A percentile compares a stretch with the other conserved stretches of the same genome.
Conservation (phyloP, 1,139 yeast species). For the Geotrichum cucujoidarum region DNA sequence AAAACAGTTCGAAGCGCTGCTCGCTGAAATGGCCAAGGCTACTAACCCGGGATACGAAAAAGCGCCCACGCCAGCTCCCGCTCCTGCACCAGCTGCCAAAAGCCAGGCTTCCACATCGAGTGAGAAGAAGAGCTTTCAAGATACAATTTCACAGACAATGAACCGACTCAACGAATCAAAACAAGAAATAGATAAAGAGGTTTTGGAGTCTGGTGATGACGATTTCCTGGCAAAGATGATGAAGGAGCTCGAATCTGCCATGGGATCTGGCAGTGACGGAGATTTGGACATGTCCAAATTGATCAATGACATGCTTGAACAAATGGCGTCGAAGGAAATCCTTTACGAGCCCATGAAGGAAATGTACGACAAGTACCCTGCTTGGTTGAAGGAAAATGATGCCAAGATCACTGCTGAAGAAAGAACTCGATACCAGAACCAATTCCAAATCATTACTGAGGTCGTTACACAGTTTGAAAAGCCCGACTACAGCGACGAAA, state of each 20-base stretch:
- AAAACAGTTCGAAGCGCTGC: constrained; percentile 50
- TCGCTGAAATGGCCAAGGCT: constrained; percentile 45
- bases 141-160: constrained; percentile 76
- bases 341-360: constrained; percentile 87
- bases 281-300: constrained; percentile 56
- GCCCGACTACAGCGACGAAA: constrained; percentile 50
- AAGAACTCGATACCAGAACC: constrained; percentile 34
- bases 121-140: constrained; percentile 50
- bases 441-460: constrained; percentile 38
- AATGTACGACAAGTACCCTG: constrained; percentile 59
- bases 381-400: constrained; percentile 51
- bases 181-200: constrained; percentile 54
- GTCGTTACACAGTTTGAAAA: constrained; percentile 58
- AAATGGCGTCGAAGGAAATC: constrained; percentile 79
- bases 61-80: background rate
- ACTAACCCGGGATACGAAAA: constrained; percentile 29
- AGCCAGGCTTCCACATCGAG: background rate
- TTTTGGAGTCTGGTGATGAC: constrained; percentile 51
- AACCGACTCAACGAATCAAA: constrained; percentile 54
- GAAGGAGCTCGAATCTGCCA: constrained; percentile 59
- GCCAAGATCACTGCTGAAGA: constrained; percentile 34
- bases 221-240: constrained; percentile 42
- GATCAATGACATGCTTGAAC: constrained; percentile 72
- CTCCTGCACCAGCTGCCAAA: constrained; percentile 6
- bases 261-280: constrained; percentile 43